A percentile compares a stretch with the other conserved stretches of the same genome.
These are phyloP conservation scores for Delonix regia DNA, from an alignment of 306 rosid genomes.

Conservation along the genomic window DNA sequence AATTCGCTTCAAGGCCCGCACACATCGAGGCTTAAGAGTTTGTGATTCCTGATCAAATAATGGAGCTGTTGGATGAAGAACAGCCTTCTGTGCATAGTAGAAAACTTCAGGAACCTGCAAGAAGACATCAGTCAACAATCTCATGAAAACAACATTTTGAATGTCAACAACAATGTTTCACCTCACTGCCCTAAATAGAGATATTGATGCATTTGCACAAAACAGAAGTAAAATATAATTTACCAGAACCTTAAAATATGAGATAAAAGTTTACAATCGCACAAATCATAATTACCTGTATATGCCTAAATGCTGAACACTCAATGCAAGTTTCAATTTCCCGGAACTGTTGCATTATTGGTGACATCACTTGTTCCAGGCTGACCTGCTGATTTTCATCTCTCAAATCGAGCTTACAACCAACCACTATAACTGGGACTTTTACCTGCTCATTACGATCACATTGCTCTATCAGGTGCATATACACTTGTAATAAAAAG, in stretches of 20 bases:
- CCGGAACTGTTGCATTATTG: slow-evolving; percentile 98
- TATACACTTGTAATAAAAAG: neutral
- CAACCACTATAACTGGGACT: slow-evolving; percentile 95
- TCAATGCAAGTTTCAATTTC: slow-evolving; percentile 99
- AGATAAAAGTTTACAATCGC: neutral
- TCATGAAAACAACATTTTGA: neutral
- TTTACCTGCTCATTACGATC: slow-evolving; percentile 68
- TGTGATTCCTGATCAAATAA: slow-evolving; percentile 96
- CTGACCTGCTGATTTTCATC: slow-evolving; percentile 90
- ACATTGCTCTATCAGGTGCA: slow-evolving; percentile 30
- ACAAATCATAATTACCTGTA: slow-evolving; percentile 64
- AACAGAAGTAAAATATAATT: slow-evolving; percentile 25
- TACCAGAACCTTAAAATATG: slow-evolving; percentile 17
- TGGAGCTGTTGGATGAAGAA: slow-evolving; percentile 97
- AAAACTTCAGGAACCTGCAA: slow-evolving; percentile 94
- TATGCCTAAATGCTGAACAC: slow-evolving; percentile 89
- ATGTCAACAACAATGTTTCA: neutral
- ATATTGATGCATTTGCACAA: neutral
- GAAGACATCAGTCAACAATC: neutral
- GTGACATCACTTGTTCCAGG: slow-evolving; percentile 97
- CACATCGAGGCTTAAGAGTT: slow-evolving; percentile 91
- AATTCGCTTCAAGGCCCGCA: slow-evolving; percentile 91
- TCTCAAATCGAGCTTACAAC: slow-evolving; percentile 96
- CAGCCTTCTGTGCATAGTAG: slow-evolving; percentile 98
- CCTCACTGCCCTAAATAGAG: neutral